Base-by-base conservation (phyloP, 306 rosid species). In the Medicago arabica region DNA sequence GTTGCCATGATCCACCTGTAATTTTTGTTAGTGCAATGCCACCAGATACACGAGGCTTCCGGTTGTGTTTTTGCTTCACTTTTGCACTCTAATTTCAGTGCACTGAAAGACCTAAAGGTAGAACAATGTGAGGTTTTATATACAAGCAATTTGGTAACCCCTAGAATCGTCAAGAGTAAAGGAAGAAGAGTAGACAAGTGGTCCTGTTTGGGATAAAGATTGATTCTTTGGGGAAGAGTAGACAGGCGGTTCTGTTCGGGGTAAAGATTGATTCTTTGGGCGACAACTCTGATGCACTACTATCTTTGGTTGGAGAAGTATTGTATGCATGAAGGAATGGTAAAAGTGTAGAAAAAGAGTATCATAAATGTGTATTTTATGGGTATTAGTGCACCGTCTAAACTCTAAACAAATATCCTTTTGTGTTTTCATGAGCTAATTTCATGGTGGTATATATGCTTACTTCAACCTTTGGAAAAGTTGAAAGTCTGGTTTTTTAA, bases 261-360 rank as follows among this genome's bases (percentile, higher is more conserved):
- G 80, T 87, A 85, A 87, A 91, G 97, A 89, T 88, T 83, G 88
- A 86, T 92, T 92, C 95, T 78, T 69, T 86, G 62, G 75, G 87
- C 75, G 61, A 71, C 82, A 82, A 57, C 80, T 86, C 86, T 83
- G 83, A 28, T 72, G 80, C 41, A 66, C 82, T 76, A 78, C 82
- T 80, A 87, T 81, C 83, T 85, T 87, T 85, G 80, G 83, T 72
- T 66, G 54, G 59, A 80, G 59, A 75, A 75, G 89, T 86, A 62
- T 57, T 77, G 89, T 87, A 62, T 66, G 70, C 12, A 49, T 77
- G 87, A 89, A 88, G 92, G 79, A 78, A 84, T 54, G 78, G 72
- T 21, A 36, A 78, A 83, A 80, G 82, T 63, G 40, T 21, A 34
- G n/a, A n/a, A n/a, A n/a, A n/a, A n/a, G n/a, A n/a, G n/a, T n/a